These are phyloP conservation scores for Neurospora africana DNA, from an alignment of 495 filamentous ascomycete genomes.

Conservation along the genomic window DNA sequence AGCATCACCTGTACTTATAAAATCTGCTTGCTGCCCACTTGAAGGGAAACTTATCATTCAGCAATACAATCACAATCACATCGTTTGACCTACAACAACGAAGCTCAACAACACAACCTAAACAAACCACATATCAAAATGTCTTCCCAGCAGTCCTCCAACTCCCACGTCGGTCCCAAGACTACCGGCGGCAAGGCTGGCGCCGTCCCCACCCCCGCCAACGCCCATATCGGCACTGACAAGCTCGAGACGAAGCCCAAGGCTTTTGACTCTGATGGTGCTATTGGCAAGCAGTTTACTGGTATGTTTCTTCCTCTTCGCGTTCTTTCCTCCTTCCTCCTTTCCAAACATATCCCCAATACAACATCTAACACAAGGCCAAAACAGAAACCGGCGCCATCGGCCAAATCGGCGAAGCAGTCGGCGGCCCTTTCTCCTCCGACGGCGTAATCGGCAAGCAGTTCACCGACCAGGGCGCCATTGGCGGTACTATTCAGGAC, in stretches of 20 bases:
- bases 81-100: not conserved
- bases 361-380: too few species aligned
- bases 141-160: constrained; percentile 1
- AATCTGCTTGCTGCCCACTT: not conserved
- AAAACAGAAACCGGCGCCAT: constrained; percentile 36
- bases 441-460: constrained; percentile 39
- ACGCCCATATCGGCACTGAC: constrained; percentile 6
- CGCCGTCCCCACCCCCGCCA: constrained; percentile 12
- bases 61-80: not conserved
- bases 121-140: too few species aligned
- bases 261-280: constrained; percentile 25
- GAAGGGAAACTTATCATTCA: not conserved
- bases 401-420: constrained; percentile 37
- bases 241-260: constrained; percentile 17
- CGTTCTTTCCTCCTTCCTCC: not conserved
- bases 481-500: constrained; percentile 36
- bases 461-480: constrained; percentile 36
- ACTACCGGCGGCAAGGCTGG: constrained; percentile 14
- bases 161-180: constrained; percentile 11
- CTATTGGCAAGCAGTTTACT: constrained; percentile 30
- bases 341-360: too few species aligned
- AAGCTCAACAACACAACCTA: not conserved
- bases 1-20: not conserved
- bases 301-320: constrained; percentile 5
- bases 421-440: constrained; percentile 45